Base-by-base conservation (phyloP, 1,284 basidiomycete genomes). In the Rugosomyces carneus region DNA sequence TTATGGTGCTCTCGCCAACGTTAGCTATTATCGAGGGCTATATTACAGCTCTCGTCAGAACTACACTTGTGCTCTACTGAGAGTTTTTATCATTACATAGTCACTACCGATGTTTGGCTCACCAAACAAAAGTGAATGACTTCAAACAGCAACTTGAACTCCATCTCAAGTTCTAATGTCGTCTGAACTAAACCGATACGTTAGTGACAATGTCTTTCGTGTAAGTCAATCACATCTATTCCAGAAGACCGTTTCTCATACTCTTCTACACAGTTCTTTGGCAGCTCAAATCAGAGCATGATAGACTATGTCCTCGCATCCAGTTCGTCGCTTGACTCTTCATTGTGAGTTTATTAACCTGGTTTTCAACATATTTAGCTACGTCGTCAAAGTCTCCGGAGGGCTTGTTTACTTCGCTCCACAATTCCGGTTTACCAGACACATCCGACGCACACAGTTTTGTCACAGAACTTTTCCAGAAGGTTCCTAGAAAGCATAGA, bases 261-360 rank as follows among this genome's bases (percentile, higher is more conserved):
- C 37, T 36, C 37, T 29, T 26, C 13, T 29, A 3, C 9, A 10
- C 56, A 91, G 87, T 75, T 92, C 52, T 84, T 93, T 57, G 88
- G 86, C 47, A 77, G 89, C 37, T 81, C 90, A 15, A 87, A 93
- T 67, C 75, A 76, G 51, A 89, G 80, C 52, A 89, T 87, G 49
- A 80, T 91, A 54, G 85, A 91, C 69, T 94, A 84, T 66, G 84
- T 94, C 24, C 72, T 89, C 64, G 89, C 89, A 38, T 80, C 85
- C 64, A 89, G 89, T 86, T 51, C 43, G 80, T 66, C 24, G n/a
- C 54, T 59, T 32, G 55, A 59, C 11, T 42, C 50, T n/a, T 40
- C 10, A 18, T n/a, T 15, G 21, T 8, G 13, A 13, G 18, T n/a
- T 20, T 11, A 5, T 31, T 24, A 2, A 29, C 7, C 20, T 48